Evolutionary conservation across 176 grass and related monocot species (phyloP), one percentile per base, ranked within the genome.

Genomic region (Oryza longistaminata): DNA sequence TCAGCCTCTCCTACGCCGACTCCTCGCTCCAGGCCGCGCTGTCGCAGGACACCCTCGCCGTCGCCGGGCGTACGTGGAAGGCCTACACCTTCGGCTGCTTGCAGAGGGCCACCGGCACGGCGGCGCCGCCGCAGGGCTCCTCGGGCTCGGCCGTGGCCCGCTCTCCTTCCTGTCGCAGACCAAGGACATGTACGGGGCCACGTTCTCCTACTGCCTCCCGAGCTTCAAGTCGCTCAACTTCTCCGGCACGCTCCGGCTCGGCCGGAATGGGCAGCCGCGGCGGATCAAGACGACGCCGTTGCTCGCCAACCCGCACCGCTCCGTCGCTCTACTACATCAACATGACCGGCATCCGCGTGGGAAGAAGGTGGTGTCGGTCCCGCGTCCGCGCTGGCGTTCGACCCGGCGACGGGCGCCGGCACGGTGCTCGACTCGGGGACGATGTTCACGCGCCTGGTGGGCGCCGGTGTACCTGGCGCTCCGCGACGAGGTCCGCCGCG

Each of bases 241-340:
- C 88, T 91, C 95, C 60, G 95, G 95, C 17, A 94, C 95, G 39
- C 95, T 97, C 14, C 50, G 92, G 33, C 95, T 97, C 5, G 95
- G 95, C 10, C 88, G 83, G 11, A 85, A 72, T 29, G 92, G 92
- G 65, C 95, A 97, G 77, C 92, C 92, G 33, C 81, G 39, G 66
- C 74, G 50, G 21, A 94, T 97, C 75, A 94, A 94, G 89, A 94
- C 92, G 17, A 97, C 92, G 31, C 88, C 92, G 6, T 73, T 97
- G 83, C 88, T 97, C 17, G 72, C 82, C 6, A 97, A 93, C 85
- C 87, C 91, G 7, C 91, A 77, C 85, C 78, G 95, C 16, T 89
- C 93, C 93, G 21, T 97, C 95, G 13, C 90, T 97, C 65, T 97
- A 97, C 93, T 97, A 97, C 85, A 91, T 97, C 15, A 92, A 94